These are phyloP conservation scores for Fusarium devonianum DNA, from an alignment of 2,329 filamentous ascomycete genomes.

Conservation along the genomic window DNA sequence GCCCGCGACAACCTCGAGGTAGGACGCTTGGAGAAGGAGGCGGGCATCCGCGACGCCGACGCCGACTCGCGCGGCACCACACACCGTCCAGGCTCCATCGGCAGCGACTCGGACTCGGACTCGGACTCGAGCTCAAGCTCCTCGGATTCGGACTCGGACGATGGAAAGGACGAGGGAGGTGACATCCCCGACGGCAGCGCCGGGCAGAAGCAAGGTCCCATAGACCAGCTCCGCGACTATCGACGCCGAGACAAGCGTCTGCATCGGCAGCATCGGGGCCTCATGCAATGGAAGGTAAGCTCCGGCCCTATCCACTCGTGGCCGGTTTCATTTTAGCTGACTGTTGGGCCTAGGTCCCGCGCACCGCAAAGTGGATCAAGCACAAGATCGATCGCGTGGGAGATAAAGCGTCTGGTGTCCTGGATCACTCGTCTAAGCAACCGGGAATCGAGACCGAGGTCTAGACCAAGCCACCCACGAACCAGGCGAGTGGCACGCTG, in stretches of 20 bases:
- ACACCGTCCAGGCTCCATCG: conserved; percentile 27
- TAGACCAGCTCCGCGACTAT: conserved; percentile 65
- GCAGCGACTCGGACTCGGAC: conserved; percentile 34
- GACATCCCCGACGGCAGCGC: conserved; percentile 46
- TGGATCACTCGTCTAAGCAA: conserved; percentile 66
- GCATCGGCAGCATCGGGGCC: conserved; percentile 70
- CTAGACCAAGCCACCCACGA: conserved; percentile 49
- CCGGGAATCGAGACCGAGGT: conserved; percentile 74
- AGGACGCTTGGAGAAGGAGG: conserved; percentile 46
- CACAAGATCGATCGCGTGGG: conserved; percentile 64
- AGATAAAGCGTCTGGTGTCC: conserved; percentile 63
- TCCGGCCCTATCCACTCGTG: not conserved
- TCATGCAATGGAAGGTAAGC: conserved; percentile 73
- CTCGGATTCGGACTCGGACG: conserved; percentile 42
- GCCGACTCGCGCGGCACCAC: conserved; percentile 3
- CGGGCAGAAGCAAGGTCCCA: conserved; percentile 53
- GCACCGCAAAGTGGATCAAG: conserved; percentile 59
- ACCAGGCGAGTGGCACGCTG: conserved; percentile 6
- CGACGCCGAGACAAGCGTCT: conserved; percentile 64
- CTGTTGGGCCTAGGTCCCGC: conserved; percentile 44
- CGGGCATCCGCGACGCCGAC: conserved; percentile 46
- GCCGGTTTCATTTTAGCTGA: too few relatives aligned
- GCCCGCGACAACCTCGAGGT: conserved; percentile 47
- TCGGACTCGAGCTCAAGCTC: conserved; percentile 41
- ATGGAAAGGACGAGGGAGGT: conserved; percentile 38